A percentile compares a stretch with the other conserved stretches of the same genome.
Evolutionary conservation across 179 eudicot species (phyloP).

Genomic region (Heliamphora pulchella): DNA sequence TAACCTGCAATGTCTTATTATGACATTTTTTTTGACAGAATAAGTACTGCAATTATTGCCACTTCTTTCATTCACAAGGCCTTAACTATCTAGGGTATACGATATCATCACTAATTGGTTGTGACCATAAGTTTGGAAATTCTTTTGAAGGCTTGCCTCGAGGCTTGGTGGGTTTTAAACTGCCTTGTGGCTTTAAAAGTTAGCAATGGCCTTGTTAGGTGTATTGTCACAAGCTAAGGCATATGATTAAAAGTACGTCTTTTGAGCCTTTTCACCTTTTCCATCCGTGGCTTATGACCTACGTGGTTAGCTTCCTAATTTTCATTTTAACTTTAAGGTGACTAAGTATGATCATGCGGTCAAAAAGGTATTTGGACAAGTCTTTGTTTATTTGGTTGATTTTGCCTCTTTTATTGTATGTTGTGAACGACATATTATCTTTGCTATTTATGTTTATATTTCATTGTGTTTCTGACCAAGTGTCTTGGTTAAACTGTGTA

Average conservation of each 20-base stretch:
- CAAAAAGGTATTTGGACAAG: not conserved
- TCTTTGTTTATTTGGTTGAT: not conserved
- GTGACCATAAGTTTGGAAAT: not conserved
- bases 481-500: constrained; percentile 5
- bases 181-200: not conserved
- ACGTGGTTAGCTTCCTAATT: not conserved
- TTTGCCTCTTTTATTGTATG: not conserved
- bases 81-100: not conserved
- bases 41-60: not conserved
- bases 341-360: not conserved
- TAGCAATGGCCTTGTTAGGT: not conserved
- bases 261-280: not conserved
- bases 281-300: not conserved
- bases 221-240: not conserved
- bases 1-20: not conserved
- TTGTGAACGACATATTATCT: not conserved
- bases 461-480: not conserved
- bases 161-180: not conserved
- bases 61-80: not conserved
- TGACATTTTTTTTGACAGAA: not conserved
- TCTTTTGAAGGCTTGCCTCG: not conserved
- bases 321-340: not conserved
- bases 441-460: not conserved
- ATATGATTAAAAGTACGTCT: not conserved
- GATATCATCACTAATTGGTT: not conserved